Conservation (phyloP, 2,329 filamentous ascomycete genomes). For the Westerdykella sp. region DNA sequence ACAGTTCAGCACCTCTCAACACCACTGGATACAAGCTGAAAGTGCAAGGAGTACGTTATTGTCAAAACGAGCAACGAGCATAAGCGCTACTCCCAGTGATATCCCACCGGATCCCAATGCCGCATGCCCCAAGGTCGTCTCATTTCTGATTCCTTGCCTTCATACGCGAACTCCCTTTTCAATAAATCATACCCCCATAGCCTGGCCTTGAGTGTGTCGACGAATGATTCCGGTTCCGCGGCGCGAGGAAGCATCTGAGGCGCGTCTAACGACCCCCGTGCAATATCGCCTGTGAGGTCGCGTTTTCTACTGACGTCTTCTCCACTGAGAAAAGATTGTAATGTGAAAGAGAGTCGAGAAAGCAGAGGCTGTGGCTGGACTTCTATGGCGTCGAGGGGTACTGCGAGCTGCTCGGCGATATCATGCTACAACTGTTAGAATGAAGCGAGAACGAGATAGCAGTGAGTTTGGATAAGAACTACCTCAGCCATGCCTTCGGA, state of each 20-base stretch:
- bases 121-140: conserved; percentile 27
- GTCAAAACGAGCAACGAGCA: neutral
- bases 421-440: conserved; percentile 18
- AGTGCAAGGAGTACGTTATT: too few relatives aligned
- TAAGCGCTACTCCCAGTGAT: neutral
- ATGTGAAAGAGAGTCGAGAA: conserved; percentile 15
- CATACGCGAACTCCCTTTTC: conserved; percentile 24
- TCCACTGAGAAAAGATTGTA: conserved; percentile 15
- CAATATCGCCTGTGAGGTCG: conserved; percentile 31
- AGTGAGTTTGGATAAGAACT: conserved; percentile 1
- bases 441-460: neutral
- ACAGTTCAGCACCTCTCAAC: conserved; percentile 6
- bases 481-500: conserved; percentile 32
- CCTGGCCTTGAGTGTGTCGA: conserved; percentile 16
- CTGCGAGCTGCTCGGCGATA: conserved; percentile 24
- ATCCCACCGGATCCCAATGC: conserved; percentile 18
- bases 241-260: conserved; percentile 28
- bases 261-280: conserved; percentile 30
- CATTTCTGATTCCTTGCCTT: conserved; percentile 31
- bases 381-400: conserved; percentile 10
- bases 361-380: conserved; percentile 10
- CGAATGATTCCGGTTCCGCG: conserved; percentile 7
- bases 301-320: conserved; percentile 10
- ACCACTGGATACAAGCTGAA: neutral
- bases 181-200: conserved; percentile 16